Evolutionary conservation across 2,329 filamentous ascomycete species (phyloP), one percentile per base, ranked within the genome.

Genomic region (Botryosphaeria dothidea): DNA sequence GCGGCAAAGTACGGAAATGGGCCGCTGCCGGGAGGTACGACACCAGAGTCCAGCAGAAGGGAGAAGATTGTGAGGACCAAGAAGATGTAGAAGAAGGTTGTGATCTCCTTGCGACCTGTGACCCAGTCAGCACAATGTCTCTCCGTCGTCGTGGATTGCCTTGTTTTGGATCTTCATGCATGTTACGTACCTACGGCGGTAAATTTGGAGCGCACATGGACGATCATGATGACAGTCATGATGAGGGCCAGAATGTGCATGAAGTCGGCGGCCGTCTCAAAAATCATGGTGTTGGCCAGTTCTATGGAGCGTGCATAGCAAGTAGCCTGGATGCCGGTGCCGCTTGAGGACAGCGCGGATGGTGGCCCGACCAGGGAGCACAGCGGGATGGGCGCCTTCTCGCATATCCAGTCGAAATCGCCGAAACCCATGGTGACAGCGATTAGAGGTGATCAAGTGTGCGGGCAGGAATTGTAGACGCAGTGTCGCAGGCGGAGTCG

Each of bases 211-310:
- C 95, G 88, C 68, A 99, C 92, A 78, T 99, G 95, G 69, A 99
- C 84, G 67, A 99, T 93, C 95, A 99, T 99, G 73, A 97, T 90
- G 8, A 94, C 91, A 3, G 93, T 96, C 94, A 99, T 97, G 71
- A 89, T 83, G 66, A 99, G 83, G 15, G 94, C 92, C 65, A 91
- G 82, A 70, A 99, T 98, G 79, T 99, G 95, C 81, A 95, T 92
- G 74, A 94, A 93, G 67, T 92, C 92, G 23, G 93, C 89, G 29
- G 93, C 95, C 74, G 90, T 92, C 80, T 98, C 89, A 77, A 99
- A 99, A 74, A 99, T 99, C 81, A 98, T 94, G 45, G 95, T 99
- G 81, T 99, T 99, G 71, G 93, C 95, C 70, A 98, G 80, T 79
- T 97, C 93, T 78, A 99, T 94, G 73, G 95, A 96, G 66, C 95